These are phyloP conservation scores for Harringtonia lauricola DNA, from an alignment of 2,329 filamentous ascomycete species.

Conservation along the genomic window DNA sequence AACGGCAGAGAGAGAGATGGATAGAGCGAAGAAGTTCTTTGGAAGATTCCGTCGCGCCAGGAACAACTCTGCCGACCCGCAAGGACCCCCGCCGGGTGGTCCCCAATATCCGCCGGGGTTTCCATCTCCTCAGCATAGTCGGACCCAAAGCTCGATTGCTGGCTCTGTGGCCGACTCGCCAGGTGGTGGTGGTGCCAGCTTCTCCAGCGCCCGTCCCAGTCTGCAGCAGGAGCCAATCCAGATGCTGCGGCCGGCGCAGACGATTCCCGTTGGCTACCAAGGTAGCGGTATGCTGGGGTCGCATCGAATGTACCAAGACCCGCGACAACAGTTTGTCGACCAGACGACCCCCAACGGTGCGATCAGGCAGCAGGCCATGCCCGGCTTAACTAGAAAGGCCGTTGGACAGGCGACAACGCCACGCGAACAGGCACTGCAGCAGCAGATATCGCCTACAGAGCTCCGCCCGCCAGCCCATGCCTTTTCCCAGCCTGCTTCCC, in stretches of 20 bases:
- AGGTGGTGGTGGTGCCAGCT: too few species aligned
- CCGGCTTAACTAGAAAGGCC: too few species aligned
- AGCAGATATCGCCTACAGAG: slow-evolving; percentile 8
- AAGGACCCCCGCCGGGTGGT: slow-evolving; percentile 15
- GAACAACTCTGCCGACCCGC: slow-evolving; percentile 6
- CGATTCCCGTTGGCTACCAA: too few species aligned
- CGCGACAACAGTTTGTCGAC: too few species aligned
- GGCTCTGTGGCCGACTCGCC: too few species aligned
- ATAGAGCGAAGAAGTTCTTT: slow-evolving; percentile 14
- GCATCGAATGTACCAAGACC: slow-evolving; percentile 6
- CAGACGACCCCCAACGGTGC: too few species aligned
- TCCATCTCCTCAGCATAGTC: background rate
- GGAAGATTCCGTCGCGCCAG: slow-evolving; percentile 7
- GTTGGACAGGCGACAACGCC: too few species aligned
- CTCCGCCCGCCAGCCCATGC: background rate
- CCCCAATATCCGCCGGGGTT: slow-evolving; percentile 11
- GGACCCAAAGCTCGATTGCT: background rate
- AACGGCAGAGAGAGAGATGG: slow-evolving; percentile 12
- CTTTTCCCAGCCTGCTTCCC: too few species aligned
- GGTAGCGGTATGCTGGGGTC: background rate
- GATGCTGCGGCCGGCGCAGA: too few species aligned
- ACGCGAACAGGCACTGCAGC: slow-evolving; percentile 6
- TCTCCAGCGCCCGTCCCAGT: too few species aligned
- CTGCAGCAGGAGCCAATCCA: slow-evolving; percentile 10
- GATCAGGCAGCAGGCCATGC: too few species aligned